Conservation (phyloP, 2,329 filamentous ascomycete genomes). For the Pyricularia sp. region DNA sequence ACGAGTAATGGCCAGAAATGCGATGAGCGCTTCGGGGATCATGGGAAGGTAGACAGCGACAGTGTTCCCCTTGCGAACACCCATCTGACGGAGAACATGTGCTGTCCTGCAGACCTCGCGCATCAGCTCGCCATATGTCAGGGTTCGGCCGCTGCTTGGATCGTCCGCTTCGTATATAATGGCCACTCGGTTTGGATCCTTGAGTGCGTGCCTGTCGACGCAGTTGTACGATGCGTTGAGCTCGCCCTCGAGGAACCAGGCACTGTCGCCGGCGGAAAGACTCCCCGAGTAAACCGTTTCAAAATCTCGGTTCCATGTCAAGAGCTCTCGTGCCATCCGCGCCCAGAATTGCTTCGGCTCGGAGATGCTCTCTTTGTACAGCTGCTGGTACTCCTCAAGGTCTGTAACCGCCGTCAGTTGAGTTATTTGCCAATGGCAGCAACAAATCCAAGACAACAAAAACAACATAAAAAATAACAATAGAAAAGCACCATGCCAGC, state of each 20-base stretch:
- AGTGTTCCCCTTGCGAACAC: slow-evolving; percentile 92
- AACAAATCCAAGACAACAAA: not conserved
- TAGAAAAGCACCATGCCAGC: not conserved
- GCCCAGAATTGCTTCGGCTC: slow-evolving; percentile 87
- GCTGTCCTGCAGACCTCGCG: slow-evolving; percentile 81
- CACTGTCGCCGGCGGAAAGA: slow-evolving; percentile 66
- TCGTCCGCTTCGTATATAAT: slow-evolving; percentile 99
- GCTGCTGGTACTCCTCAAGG: slow-evolving; percentile 52
- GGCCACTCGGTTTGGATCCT: slow-evolving; percentile 82
- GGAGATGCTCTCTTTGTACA: slow-evolving; percentile 77
- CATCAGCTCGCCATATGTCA: slow-evolving; percentile 88
- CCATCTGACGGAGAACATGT: slow-evolving; percentile 85
- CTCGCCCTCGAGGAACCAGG: slow-evolving; percentile 89
- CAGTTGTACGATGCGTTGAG: slow-evolving; percentile 97
- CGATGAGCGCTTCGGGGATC: slow-evolving; percentile 90
- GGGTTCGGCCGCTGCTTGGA: slow-evolving; percentile 67
- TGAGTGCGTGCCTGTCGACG: slow-evolving; percentile 91
- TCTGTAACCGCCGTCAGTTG: slow-evolving; percentile 22
- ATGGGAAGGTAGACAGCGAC: slow-evolving; percentile 96
- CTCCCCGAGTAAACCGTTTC: slow-evolving; percentile 73
- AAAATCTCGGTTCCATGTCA: slow-evolving; percentile 87
- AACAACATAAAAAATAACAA: not conserved
- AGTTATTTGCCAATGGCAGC: not conserved
- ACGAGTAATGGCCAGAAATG: slow-evolving; percentile 79
- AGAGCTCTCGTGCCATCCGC: slow-evolving; percentile 68